phyloP scores from a whole-genome alignment of 352 stramenopile genomes.

The Phytopythium helicoides region DNA sequence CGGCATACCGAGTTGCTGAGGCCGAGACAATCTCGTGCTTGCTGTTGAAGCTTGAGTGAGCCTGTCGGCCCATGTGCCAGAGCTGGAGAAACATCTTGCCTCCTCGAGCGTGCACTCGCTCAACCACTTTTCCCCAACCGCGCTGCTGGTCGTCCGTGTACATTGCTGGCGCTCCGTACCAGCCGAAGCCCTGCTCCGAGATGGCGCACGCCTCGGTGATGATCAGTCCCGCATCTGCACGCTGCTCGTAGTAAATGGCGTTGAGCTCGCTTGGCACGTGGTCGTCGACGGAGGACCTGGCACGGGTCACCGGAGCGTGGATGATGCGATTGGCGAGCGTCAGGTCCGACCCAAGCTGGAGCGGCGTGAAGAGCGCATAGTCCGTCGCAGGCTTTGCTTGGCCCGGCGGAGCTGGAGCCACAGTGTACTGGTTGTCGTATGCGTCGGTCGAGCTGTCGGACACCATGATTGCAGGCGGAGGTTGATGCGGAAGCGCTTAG shows the following conservation, averaged over 20 bases:
- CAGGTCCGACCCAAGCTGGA: slow-evolving; percentile 16
- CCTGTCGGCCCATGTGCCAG: slow-evolving; percentile 71
- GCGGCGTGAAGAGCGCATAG: slow-evolving; percentile 30
- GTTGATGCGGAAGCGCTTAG: too few relatives aligned
- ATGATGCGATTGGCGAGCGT: slow-evolving; percentile 44
- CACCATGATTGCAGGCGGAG: too few relatives aligned
- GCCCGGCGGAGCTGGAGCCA: too few relatives aligned
- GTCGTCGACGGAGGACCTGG: slow-evolving; percentile 13
- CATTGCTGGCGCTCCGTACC: slow-evolving; percentile 42
- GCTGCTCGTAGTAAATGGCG: slow-evolving; percentile 39
- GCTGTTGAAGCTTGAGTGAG: slow-evolving; percentile 40
- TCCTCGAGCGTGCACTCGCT: slow-evolving; percentile 68
- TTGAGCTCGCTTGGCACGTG: slow-evolving; percentile 26
- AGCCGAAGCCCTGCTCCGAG: slow-evolving; percentile 33
- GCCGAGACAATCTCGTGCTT: slow-evolving; percentile 50
- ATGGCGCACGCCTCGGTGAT: slow-evolving; percentile 26
- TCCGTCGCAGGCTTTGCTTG: slow-evolving; percentile 1
- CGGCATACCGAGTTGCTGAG: slow-evolving; percentile 20
- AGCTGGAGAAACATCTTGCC: slow-evolving; percentile 39
- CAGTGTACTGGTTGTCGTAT: too few relatives aligned
- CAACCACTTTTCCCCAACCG: slow-evolving; percentile 40
- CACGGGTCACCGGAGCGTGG: slow-evolving; percentile 30
- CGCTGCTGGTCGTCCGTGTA: slow-evolving; percentile 36
- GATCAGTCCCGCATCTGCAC: slow-evolving; percentile 21
- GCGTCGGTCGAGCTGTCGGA: too few relatives aligned